These are phyloP conservation scores for Lepiota venenata DNA, from an alignment of 768 basidiomycete genomes.

Conservation along the genomic window DNA sequence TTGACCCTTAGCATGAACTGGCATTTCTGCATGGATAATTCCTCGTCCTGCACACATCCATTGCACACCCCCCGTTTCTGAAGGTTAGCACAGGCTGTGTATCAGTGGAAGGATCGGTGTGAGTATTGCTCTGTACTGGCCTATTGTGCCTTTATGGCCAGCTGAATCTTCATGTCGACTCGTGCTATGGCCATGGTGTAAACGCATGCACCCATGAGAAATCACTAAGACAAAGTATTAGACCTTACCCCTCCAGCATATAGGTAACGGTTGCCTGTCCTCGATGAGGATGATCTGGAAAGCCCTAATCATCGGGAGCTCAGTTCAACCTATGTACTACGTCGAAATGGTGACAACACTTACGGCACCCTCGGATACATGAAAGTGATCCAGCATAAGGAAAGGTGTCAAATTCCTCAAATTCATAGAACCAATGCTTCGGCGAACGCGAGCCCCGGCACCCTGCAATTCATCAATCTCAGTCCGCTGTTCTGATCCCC, in stretches of 20 bases:
- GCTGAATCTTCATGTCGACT: constrained; percentile 90
- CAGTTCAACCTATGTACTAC: background rate
- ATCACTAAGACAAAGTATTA: background rate
- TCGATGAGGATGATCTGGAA: constrained; percentile 92
- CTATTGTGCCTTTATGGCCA: constrained; percentile 76
- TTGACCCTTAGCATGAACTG: constrained; percentile 59
- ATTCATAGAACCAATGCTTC: constrained; percentile 76
- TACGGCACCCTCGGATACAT: constrained; percentile 66
- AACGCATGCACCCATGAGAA: background rate
- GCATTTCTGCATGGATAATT: constrained; percentile 89
- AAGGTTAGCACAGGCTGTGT: background rate
- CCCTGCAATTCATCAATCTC: constrained; percentile 43
- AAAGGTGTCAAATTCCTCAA: constrained; percentile 87
- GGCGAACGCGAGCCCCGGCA: constrained; percentile 75
- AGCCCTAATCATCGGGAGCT: constrained; percentile 47
- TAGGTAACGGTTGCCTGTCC: constrained; percentile 90
- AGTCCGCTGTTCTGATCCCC: constrained; percentile 3
- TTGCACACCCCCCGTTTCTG: constrained; percentile 81
- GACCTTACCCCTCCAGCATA: constrained; percentile 72
- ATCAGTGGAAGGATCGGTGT: background rate
- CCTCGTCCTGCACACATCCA: constrained; percentile 91
- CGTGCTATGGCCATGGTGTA: constrained; percentile 31
- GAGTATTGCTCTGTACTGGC: constrained; percentile 18
- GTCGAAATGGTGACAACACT: constrained; percentile 19
- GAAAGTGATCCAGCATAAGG: constrained; percentile 86